Evolutionary conservation across 169 alveolate genomes (phyloP), one percentile per base, ranked within the genome.

Genomic region (Cryptosporidium parvum): DNA sequence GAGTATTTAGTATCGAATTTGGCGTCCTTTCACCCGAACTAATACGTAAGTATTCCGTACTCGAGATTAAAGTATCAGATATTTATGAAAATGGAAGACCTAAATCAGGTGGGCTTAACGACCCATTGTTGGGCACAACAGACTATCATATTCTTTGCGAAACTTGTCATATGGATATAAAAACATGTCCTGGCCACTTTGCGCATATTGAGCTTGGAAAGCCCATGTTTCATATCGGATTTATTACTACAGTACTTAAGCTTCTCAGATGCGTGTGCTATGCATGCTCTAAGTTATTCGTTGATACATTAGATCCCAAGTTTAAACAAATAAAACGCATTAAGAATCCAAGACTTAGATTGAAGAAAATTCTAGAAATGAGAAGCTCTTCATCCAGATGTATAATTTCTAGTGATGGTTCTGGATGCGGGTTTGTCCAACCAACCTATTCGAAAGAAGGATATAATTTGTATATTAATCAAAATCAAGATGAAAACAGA

Each of bases 161-260:
- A 70, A 97, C 99, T 23, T 98, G 99, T 91, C 93, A 93, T 69
- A 97, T 98, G 96, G 94, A 96, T 91, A 95, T 96, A 86, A 95
- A 95, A 86, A 96, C 97, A 71, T 98, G 99, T 87, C 99, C 99
- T 5, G 99, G 99, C 21, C 99, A 98, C 86, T 98, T 98, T 92
- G 99, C 99, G 31, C 99, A 97, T 93, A 96, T 98, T 65, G 97
- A 95, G 59, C 93, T 98, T 23, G 99, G 97, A 14, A 96, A 93
- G 84, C 99, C 99, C 9, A 98, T 98, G 93, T 98, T 94, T 91
- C 99, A 98, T 86, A 95, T 96, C 31, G 98, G 99, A 12, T 97
- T 97, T 92, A 86, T 98, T 48, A 95, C 91, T 52, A 95, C 97
- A 18, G 97, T 97, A 9, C 87, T 96, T 67, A 97, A 96, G 92